Evolutionary conservation across 2,329 filamentous ascomycete species (phyloP).

Genomic region (Thermochaetoides dissita): DNA sequence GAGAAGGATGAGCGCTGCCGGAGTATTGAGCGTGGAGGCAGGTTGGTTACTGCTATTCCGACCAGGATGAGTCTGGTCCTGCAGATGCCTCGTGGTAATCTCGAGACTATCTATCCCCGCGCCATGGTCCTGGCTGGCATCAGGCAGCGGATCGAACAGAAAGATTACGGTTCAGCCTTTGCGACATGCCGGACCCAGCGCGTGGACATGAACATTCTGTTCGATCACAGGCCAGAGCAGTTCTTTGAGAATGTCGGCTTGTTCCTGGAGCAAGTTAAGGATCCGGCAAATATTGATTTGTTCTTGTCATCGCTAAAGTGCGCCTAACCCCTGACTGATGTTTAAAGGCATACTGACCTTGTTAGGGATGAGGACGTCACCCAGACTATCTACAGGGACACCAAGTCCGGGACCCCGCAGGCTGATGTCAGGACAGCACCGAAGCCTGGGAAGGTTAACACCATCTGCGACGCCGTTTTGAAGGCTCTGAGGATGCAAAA

Average conservation of each 20-base stretch:
- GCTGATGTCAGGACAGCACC: background rate
- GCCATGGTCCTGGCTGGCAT: conserved; percentile 89
- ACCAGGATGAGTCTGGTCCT: conserved; percentile 73
- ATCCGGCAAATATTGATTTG: conserved; percentile 70
- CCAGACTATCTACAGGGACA: conserved; percentile 86
- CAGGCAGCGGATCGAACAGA: conserved; percentile 61
- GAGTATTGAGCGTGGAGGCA: conserved; percentile 78
- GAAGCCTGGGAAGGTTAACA: conserved; percentile 57
- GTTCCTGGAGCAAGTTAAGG: conserved; percentile 75
- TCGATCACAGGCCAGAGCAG: conserved; percentile 78
- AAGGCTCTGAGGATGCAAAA: conserved; percentile 48
- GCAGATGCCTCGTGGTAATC: conserved; percentile 90
- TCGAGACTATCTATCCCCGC: conserved; percentile 87
- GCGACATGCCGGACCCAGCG: conserved; percentile 79
- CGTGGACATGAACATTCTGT: conserved; percentile 95
- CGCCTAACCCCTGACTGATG: conserved; percentile 13
- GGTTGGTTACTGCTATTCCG: conserved; percentile 77
- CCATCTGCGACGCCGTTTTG: conserved; percentile 75
- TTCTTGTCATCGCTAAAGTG: conserved; percentile 78
- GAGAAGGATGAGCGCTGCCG: conserved; percentile 86
- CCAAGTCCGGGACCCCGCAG: conserved; percentile 33
- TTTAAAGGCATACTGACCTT: background rate
- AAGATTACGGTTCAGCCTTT: conserved; percentile 75
- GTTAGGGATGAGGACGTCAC: conserved; percentile 77
- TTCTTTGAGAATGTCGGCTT: conserved; percentile 63